Evolutionary conservation across 139 green algal species (phyloP).

Genomic region (Mesotaenium endlicherianum): DNA sequence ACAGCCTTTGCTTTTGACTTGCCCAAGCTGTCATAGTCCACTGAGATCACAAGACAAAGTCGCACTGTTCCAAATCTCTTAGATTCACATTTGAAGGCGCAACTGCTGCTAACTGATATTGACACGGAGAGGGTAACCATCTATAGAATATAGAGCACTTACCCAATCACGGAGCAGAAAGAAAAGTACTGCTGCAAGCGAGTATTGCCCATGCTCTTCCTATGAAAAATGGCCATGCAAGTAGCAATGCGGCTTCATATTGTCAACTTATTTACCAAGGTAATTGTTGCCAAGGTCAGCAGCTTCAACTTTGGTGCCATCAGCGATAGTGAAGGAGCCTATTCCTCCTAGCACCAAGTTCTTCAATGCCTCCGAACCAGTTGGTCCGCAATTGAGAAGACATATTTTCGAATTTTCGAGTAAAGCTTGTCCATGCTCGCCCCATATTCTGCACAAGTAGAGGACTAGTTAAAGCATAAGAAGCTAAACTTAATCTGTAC

Average conservation of each 20-base stretch:
- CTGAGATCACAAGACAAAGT: conserved; percentile 15
- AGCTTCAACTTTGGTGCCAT: conserved; percentile 68
- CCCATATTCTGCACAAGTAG: conserved; percentile 52
- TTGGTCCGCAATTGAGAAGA: conserved; percentile 53
- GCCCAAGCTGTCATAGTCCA: conserved; percentile 59
- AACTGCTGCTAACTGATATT: no score
- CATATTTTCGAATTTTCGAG: conserved; percentile 50
- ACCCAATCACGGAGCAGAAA: no score
- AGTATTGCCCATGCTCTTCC: no score
- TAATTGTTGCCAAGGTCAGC: conserved; percentile 95
- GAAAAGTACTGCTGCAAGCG: no score
- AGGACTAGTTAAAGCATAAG: not conserved
- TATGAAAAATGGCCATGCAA: no score
- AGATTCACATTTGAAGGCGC: no score
- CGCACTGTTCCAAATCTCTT: no score
- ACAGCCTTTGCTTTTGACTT: conserved; percentile 69
- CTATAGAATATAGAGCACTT: no score
- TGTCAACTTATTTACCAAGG: conserved; percentile 55
- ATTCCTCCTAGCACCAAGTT: conserved; percentile 97
- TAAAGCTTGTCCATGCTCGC: conserved; percentile 52
- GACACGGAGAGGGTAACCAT: no score
- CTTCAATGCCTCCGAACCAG: conserved; percentile 87
- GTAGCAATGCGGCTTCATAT: no score
- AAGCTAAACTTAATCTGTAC: not conserved
- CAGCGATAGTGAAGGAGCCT: conserved; percentile 88